Conservation (phyloP, 1,284 basidiomycete genomes). For the Paramarasmius palmivorus region DNA sequence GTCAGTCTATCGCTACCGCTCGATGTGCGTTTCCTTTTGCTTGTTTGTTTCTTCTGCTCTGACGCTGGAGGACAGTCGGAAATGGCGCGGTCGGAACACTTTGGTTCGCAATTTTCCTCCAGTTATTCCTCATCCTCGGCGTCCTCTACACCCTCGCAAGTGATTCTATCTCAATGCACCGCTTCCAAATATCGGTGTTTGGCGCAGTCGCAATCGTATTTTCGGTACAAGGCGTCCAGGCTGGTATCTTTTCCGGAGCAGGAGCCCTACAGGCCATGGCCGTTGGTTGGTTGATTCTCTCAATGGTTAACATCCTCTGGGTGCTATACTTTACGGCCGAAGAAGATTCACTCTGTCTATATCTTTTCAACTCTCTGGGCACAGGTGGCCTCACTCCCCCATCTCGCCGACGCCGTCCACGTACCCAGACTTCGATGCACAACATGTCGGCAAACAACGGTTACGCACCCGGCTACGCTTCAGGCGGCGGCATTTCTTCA, state of each 20-base stretch:
- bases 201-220: conserved; percentile 88
- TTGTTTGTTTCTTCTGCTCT: conserved; percentile 12
- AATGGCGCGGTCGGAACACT: conserved; percentile 61
- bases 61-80: conserved; percentile 33
- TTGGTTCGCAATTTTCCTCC: conserved; percentile 93
- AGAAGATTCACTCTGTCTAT: conserved; percentile 83
- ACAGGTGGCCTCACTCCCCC: conserved; percentile 85
- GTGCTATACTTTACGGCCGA: conserved; percentile 95
- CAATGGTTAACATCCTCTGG: conserved; percentile 93
- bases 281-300: conserved; percentile 91
- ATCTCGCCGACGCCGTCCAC: conserved; percentile 66
- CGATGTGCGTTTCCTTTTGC: conserved; percentile 46
- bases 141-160: conserved; percentile 82
- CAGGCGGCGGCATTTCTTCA: conserved; percentile 66
- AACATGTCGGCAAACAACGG: conserved; percentile 63
- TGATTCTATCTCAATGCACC: conserved; percentile 82
- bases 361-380: conserved; percentile 85
- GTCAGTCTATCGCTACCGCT: conserved; percentile 70
- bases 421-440: conserved; percentile 57
- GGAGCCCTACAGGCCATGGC: conserved; percentile 79
- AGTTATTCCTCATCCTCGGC: conserved; percentile 80
- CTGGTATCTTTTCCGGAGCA: conserved; percentile 54
- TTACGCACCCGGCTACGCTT: conserved; percentile 50
- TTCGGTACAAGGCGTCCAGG: conserved; percentile 76
- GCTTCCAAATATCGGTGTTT: conserved; percentile 88